These are phyloP conservation scores for Isatis lusitanica DNA, from an alignment of 441 rosid genomes.

Conservation along the genomic window DNA sequence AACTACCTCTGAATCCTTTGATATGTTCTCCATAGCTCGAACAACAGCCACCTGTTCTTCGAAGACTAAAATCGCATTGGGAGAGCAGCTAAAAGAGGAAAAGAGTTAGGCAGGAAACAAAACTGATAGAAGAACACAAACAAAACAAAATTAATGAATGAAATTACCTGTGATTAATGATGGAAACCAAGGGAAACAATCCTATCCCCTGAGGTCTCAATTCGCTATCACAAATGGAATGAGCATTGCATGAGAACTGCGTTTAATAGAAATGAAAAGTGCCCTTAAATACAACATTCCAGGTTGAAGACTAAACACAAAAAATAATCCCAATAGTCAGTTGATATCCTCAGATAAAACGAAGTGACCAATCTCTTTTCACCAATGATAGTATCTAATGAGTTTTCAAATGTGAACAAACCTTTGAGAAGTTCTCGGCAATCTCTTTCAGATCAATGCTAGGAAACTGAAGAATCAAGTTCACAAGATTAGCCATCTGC, in stretches of 20 bases:
- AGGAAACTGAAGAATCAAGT: slow-evolving; percentile 72
- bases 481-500: slow-evolving; percentile 93
- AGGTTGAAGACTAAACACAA: not conserved
- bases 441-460: slow-evolving; percentile 66
- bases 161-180: slow-evolving; percentile 87
- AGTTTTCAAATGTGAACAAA: slow-evolving; percentile 25
- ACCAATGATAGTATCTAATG: not conserved
- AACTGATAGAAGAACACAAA: slow-evolving; percentile 18
- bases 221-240: slow-evolving; percentile 91
- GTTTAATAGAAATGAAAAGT: slow-evolving; percentile 23
- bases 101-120: slow-evolving; percentile 28
- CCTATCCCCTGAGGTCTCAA: slow-evolving; percentile 96
- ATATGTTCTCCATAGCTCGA: slow-evolving; percentile 68
- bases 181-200: slow-evolving; percentile 81
- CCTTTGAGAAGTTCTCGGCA: slow-evolving; percentile 88
- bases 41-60: slow-evolving; percentile 82
- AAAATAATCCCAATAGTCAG: not conserved
- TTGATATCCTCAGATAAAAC: not conserved
- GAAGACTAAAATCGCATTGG: slow-evolving; percentile 80
- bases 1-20: slow-evolving; percentile 74
- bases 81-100: slow-evolving; percentile 72
- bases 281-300: slow-evolving; percentile 1
- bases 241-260: slow-evolving; percentile 99
- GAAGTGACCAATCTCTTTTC: slow-evolving; percentile 8
- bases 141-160: not conserved